Base-by-base conservation (phyloP, 1,139 yeast genomes). In the Lodderomyces oxycetoniae region DNA sequence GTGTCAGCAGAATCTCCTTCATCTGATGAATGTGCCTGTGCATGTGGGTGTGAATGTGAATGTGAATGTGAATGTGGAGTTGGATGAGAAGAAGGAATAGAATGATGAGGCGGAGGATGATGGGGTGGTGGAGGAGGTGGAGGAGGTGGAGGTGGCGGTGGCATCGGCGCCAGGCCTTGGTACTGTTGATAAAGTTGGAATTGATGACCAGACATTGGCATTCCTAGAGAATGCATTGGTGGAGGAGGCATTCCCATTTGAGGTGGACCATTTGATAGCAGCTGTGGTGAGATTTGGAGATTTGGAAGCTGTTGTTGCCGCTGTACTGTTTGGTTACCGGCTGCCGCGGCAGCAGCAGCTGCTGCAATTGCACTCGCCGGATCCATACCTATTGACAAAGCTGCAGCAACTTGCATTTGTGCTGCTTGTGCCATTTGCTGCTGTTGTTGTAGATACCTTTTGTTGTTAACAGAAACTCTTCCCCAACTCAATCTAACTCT, bases 401-500 rank as follows among this genome's bases (percentile, higher is more conserved):
- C 63, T 13, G 61, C 60, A 3, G 61, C 62, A 3, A 63, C 63
- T 42, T 60, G 65, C 32, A 59, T 41, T 35, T 59, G 65, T 2
- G 62, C 64, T 2, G 61, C 63, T 30, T 41, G 44, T 11, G 57
- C 59, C 7, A 45, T 57, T 34, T 57, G 63, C 10, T 55, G 61
- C 26, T 58, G 66, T 30, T 57, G 63, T 29, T 57, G 64, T 26
- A 59, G 65, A 40, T 40, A 59, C 36, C 51, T 58, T 37, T 60
- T 58, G 39, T 60, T 61, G 36, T 57, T 59, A 39, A 52, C 39
- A 27, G 65, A 61, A 5, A 63, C 63, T 49, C 94, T 72, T 32
- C 96, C 97, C 96, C 96, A 88, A 35, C 94, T 80, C 41, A 88
- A 66, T 45, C 96, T 67, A 19, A 88, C 83, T 35, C 96, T 71